phyloP scores from a whole-genome alignment of 306 rosid species.

The Carpinus fangiana region DNA sequence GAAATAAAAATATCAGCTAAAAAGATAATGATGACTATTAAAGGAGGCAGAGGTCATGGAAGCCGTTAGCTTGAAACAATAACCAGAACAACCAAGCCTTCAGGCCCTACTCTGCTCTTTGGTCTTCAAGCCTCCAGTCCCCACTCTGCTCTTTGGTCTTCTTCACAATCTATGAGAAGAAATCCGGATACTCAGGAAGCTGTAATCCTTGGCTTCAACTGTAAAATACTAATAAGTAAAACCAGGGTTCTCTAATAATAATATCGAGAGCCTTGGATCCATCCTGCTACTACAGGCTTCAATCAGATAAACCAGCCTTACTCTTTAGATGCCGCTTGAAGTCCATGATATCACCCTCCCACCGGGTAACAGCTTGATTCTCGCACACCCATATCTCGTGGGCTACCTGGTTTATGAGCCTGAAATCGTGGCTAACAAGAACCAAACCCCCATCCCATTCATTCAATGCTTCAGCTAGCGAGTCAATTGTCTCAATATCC shows the following conservation, averaged over 20 bases:
- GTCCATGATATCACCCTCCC: constrained; percentile 95
- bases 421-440: constrained; percentile 96
- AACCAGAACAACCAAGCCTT: constrained; percentile 36
- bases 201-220: constrained; percentile 22
- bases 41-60: constrained; percentile 24
- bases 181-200: constrained; percentile 19
- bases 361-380: constrained; percentile 76
- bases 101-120: constrained; percentile 13
- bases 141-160: constrained; percentile 20
- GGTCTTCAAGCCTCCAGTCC: constrained; percentile 31
- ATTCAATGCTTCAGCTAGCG: constrained; percentile 89
- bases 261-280: neutral
- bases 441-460: constrained; percentile 99
- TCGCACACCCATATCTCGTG: constrained; percentile 97
- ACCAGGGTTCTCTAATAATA: constrained; percentile 15
- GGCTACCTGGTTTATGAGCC: constrained; percentile 98
- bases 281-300: constrained; percentile 20
- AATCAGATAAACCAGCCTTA: constrained; percentile 77
- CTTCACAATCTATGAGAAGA: constrained; percentile 22
- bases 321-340: constrained; percentile 78
- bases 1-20: constrained; percentile 28
- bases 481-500: constrained; percentile 96
- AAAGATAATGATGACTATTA: neutral
- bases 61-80: constrained; percentile 30
- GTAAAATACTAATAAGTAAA: constrained; percentile 13